Evolutionary conservation across 2,329 filamentous ascomycete genomes (phyloP).

Genomic region (Fusarium sp.): DNA sequence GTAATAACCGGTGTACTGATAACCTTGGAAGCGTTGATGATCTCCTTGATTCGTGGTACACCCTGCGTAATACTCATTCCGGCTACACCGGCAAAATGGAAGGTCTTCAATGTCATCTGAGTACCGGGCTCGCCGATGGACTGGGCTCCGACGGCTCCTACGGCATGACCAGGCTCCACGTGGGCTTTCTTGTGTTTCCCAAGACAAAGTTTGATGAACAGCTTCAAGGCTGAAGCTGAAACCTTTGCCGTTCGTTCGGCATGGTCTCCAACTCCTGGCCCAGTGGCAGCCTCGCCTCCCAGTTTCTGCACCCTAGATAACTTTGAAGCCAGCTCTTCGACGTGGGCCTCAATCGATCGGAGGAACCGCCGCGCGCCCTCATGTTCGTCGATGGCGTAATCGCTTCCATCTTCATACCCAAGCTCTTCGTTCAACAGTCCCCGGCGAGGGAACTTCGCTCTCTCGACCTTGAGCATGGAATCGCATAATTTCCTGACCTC

Average conservation of each 20-base stretch:
- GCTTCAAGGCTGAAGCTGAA: slow-evolving; percentile 76
- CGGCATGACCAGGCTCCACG: slow-evolving; percentile 93
- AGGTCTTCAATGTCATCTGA: slow-evolving; percentile 99
- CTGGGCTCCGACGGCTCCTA: slow-evolving; percentile 95
- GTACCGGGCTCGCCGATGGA: slow-evolving; percentile 98
- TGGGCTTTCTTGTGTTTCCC: slow-evolving; percentile 92
- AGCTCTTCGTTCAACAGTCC: slow-evolving; percentile 73
- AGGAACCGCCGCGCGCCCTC: slow-evolving; percentile 89
- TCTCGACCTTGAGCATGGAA: slow-evolving; percentile 75
- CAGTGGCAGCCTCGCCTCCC: slow-evolving; percentile 49
- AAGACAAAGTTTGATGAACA: slow-evolving; percentile 85
- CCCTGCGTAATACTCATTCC: slow-evolving; percentile 99
- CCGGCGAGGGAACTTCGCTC: slow-evolving; percentile 71
- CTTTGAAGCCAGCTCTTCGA: slow-evolving; percentile 71
- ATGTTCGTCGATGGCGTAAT: slow-evolving; percentile 78
- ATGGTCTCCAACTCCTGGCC: slow-evolving; percentile 53
- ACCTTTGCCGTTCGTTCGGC: slow-evolving; percentile 85
- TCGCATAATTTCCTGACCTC: slow-evolving; percentile 79
- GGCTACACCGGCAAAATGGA: slow-evolving; percentile 99
- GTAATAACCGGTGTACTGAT: slow-evolving; percentile 96
- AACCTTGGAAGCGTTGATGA: slow-evolving; percentile 95
- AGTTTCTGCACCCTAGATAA: slow-evolving; percentile 66
- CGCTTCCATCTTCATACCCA: slow-evolving; percentile 76
- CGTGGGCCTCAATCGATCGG: slow-evolving; percentile 79
- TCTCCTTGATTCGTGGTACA: slow-evolving; percentile 99